Conservation (phyloP, 805 yeast species). For the Spathaspora sp. region DNA sequence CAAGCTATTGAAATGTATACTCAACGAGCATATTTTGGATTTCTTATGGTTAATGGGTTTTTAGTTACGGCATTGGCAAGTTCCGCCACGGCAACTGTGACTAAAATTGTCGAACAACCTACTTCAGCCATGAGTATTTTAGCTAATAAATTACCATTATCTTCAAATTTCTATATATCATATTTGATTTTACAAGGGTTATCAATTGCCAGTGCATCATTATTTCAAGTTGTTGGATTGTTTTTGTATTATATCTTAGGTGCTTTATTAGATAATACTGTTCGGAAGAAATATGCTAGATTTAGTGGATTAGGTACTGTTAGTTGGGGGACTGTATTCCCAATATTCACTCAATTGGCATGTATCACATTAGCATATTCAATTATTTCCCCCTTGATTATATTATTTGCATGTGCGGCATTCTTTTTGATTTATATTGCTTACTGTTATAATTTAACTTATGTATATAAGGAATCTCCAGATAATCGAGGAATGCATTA, state of each 20-base stretch:
- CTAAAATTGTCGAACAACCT: conserved; percentile 59
- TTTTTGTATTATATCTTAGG: conserved; percentile 60
- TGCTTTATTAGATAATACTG: conserved; percentile 53
- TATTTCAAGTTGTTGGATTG: conserved; percentile 59
- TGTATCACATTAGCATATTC: conserved; percentile 66
- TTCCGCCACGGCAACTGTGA: conserved; percentile 65
- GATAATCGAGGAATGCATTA: conserved; percentile 82
- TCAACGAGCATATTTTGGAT: conserved; percentile 65
- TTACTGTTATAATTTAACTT: conserved; percentile 71
- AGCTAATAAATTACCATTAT: conserved; percentile 66
- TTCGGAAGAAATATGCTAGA: conserved; percentile 64
- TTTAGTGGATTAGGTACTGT: conserved; percentile 50
- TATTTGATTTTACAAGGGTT: conserved; percentile 69
- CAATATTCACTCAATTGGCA: conserved; percentile 69
- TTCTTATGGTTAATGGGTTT: conserved; percentile 69
- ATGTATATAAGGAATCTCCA: conserved; percentile 61
- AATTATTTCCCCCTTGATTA: conserved; percentile 77
- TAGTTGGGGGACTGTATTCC: conserved; percentile 75
- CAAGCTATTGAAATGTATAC: conserved; percentile 62
- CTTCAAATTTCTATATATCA: conserved; percentile 70
- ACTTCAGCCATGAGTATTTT: conserved; percentile 53
- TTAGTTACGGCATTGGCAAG: conserved; percentile 69
- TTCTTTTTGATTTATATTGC: conserved; percentile 74
- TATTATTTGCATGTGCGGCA: conserved; percentile 68
- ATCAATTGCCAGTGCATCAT: conserved; percentile 58